These are phyloP conservation scores for Trichosphaerium sp. DNA, from an alignment of 78 protist genomes.

Conservation along the genomic window DNA sequence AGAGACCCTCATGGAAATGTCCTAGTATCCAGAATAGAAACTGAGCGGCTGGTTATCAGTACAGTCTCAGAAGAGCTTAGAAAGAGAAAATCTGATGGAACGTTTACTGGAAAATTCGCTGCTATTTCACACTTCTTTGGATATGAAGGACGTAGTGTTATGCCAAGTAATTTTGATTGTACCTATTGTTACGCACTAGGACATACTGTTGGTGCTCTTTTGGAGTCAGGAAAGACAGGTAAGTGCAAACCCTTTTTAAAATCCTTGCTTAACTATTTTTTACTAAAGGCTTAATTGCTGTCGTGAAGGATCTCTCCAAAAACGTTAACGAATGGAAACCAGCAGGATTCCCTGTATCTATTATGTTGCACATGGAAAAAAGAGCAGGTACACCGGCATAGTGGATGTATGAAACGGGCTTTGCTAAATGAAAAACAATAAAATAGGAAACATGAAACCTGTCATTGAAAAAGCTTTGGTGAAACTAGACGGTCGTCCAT, in stretches of 20 bases:
- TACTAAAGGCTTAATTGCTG: no score
- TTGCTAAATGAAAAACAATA: no score
- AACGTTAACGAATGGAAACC: slow-evolving; percentile 7
- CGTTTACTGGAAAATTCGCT: slow-evolving; percentile 1
- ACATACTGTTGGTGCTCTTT: slow-evolving; percentile 22
- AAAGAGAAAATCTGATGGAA: not conserved
- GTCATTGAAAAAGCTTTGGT: no score
- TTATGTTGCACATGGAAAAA: slow-evolving; percentile 11
- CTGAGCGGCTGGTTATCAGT: slow-evolving; percentile 22
- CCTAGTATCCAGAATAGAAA: slow-evolving; percentile 38
- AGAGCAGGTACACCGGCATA: slow-evolving; percentile 23
- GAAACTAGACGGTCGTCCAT: no score
- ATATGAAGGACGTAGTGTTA: slow-evolving; percentile 49
- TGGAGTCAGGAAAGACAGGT: slow-evolving; percentile 16
- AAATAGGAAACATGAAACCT: no score
- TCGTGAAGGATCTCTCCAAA: not conserved
- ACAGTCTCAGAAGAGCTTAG: not conserved
- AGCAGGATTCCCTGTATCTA: slow-evolving; percentile 29
- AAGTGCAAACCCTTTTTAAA: no score
- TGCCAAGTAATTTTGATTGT: slow-evolving; percentile 48
- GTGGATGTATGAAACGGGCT: no score
- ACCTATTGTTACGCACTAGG: slow-evolving; percentile 51
- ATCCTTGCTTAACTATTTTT: no score
- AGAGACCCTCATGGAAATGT: slow-evolving; percentile 18
- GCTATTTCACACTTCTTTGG: slow-evolving; percentile 55